A percentile compares a stretch with the other conserved stretches of the same genome.
Conservation (phyloP, 2,329 filamentous ascomycete genomes). For the Stromatinia cepivora region DNA sequence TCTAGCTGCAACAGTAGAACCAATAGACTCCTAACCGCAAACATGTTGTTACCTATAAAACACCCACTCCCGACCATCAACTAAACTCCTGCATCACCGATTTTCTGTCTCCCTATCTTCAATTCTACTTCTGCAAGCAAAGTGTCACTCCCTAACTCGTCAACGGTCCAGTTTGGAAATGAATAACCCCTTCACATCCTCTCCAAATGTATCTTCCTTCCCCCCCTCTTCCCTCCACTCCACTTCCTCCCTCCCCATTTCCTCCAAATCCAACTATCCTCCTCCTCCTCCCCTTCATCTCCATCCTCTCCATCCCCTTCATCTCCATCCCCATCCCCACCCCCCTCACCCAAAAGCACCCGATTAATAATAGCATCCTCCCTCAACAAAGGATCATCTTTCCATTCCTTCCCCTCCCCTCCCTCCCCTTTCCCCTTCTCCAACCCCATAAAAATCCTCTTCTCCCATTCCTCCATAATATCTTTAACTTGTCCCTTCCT, state of each 20-base stretch:
- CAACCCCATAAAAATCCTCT: background rate
- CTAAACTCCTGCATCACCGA: background rate
- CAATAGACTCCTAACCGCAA: too few species aligned
- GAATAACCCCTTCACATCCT: background rate
- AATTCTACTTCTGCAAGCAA: background rate
- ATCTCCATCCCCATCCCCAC: background rate
- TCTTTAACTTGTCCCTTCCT: too few species aligned
- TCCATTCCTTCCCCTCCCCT: background rate
- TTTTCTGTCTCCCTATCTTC: background rate
- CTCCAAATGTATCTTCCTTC: constrained; percentile 1
- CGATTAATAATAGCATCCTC: background rate
- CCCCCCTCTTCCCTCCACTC: background rate
- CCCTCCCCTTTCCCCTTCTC: background rate
- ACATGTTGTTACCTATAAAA: too few species aligned
- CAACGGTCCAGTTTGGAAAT: too few species aligned
- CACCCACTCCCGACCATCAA: too few species aligned
- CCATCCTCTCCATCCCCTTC: background rate
- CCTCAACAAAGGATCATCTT: too few species aligned
- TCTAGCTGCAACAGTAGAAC: too few species aligned
- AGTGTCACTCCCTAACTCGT: background rate
- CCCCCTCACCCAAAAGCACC: background rate
- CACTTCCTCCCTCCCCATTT: background rate
- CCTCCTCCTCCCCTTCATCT: background rate
- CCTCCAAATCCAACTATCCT: background rate
- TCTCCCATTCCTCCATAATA: background rate